Evolutionary conservation across 192 early-diverging fungal genomes (phyloP).

Genomic region (Coemansia erecta): DNA sequence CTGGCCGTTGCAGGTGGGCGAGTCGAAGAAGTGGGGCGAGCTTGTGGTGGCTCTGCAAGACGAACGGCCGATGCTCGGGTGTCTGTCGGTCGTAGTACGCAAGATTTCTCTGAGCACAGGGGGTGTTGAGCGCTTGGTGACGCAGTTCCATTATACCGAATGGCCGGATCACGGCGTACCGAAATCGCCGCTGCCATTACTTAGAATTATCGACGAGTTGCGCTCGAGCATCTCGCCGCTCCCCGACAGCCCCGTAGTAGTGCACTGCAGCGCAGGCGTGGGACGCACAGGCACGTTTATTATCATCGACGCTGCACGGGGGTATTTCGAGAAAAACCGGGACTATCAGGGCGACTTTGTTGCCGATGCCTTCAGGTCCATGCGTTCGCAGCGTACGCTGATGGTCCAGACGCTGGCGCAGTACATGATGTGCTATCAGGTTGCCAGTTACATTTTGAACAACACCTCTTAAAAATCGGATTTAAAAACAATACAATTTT

Average conservation of each 20-base stretch:
- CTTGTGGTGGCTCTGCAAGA: slow-evolving; percentile 24
- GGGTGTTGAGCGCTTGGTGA: slow-evolving; percentile 42
- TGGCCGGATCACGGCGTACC: slow-evolving; percentile 87
- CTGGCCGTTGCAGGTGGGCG: slow-evolving; percentile 60
- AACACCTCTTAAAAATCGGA: not conserved
- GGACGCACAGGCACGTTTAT: slow-evolving; percentile 51
- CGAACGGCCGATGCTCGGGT: slow-evolving; percentile 50
- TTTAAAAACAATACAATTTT: too few species aligned
- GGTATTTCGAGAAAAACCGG: slow-evolving; percentile 16
- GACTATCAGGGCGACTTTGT: slow-evolving; percentile 62
- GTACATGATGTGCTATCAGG: slow-evolving; percentile 79
- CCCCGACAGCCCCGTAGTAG: slow-evolving; percentile 32
- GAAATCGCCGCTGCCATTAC: slow-evolving; percentile 51
- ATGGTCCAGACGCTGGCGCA: slow-evolving; percentile 83
- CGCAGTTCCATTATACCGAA: slow-evolving; percentile 68
- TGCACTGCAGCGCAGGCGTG: slow-evolving; percentile 54
- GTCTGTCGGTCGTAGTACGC: slow-evolving; percentile 49
- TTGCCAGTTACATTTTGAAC: slow-evolving; percentile 33
- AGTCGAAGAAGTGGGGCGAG: slow-evolving; percentile 1
- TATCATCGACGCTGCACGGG: slow-evolving; percentile 35
- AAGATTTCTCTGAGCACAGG: slow-evolving; percentile 10
- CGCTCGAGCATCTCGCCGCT: slow-evolving; percentile 3
- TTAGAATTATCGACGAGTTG: slow-evolving; percentile 34
- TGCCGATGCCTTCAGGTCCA: slow-evolving; percentile 53
- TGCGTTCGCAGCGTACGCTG: slow-evolving; percentile 71